These are phyloP conservation scores for Trichoderma aggressivum DNA, from an alignment of 2,329 filamentous ascomycete species.

Conservation along the genomic window DNA sequence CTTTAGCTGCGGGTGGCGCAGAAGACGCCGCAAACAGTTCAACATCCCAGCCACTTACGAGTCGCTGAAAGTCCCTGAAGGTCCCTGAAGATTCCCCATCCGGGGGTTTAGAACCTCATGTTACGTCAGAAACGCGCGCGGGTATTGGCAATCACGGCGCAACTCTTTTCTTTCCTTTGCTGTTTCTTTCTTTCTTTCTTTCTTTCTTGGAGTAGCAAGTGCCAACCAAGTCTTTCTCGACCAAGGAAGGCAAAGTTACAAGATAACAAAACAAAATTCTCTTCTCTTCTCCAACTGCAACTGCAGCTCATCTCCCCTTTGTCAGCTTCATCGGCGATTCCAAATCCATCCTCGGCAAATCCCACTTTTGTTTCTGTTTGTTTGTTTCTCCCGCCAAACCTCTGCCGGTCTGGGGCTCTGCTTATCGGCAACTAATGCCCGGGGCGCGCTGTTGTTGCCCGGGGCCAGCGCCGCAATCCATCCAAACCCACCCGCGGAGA, in stretches of 20 bases:
- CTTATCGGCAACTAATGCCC: not conserved
- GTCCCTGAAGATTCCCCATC: not conserved
- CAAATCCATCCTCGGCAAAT: not conserved
- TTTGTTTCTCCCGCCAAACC: not conserved
- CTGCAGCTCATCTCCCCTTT: not conserved
- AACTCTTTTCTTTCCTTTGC: not conserved
- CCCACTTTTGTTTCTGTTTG: not conserved
- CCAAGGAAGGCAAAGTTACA: not conserved
- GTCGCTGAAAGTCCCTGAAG: not conserved
- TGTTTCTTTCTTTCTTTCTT: not conserved
- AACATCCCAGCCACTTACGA: not conserved
- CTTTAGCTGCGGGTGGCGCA: conserved; percentile 4
- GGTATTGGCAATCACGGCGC: conserved; percentile 7
- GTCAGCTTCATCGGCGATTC: not conserved
- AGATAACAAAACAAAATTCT: not conserved
- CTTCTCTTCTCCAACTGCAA: not conserved
- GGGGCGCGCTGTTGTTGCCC: not conserved
- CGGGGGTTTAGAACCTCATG: not conserved
- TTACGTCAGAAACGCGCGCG: conserved; percentile 14
- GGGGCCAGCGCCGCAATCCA: not conserved
- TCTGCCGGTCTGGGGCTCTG: not conserved
- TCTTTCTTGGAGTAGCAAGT: not conserved
- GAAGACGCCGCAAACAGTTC: not conserved
- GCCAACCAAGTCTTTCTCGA: too few relatives aligned
- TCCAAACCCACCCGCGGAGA: not conserved